phyloP scores from a whole-genome alignment of 345 rosid species.

The Hibiscus trionum region DNA sequence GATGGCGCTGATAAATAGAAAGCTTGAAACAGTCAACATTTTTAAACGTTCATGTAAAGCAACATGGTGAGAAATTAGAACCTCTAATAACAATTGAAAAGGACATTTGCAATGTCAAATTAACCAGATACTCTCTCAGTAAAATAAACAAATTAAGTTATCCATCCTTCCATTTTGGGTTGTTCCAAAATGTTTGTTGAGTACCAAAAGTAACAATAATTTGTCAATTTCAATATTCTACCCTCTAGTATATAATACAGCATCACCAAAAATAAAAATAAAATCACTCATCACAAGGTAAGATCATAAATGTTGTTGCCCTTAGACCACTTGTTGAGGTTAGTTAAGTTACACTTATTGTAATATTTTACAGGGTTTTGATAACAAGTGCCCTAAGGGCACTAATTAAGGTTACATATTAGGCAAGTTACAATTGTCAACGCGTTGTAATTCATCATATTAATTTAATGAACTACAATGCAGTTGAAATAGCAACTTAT shows the following conservation, averaged over 20 bases:
- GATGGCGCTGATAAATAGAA: not conserved
- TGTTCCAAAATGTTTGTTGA: not conserved
- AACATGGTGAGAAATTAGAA: not conserved
- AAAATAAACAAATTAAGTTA: constrained; percentile 2
- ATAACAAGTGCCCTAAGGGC: not conserved
- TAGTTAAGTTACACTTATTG: not conserved
- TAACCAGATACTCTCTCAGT: not conserved
- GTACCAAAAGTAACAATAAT: not conserved
- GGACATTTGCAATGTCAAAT: not conserved
- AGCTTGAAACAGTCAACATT: not conserved
- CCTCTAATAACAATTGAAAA: constrained; percentile 4
- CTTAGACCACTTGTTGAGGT: not conserved
- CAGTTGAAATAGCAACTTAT: not conserved
- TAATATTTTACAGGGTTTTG: not conserved
- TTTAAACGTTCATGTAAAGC: not conserved
- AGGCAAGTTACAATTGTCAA: not conserved
- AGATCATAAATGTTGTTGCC: not conserved
- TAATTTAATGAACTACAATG: not conserved
- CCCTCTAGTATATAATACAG: not conserved
- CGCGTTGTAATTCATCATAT: not conserved
- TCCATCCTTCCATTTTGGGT: not conserved
- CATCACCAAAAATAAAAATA: not conserved
- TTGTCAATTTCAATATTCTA: not conserved
- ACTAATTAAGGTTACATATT: not conserved
- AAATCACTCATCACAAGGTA: not conserved